A percentile compares a stretch with the other conserved stretches of the same genome.
These are phyloP conservation scores for Melanogaster broomeanus DNA, from an alignment of 768 basidiomycete genomes.

Conservation along the genomic window DNA sequence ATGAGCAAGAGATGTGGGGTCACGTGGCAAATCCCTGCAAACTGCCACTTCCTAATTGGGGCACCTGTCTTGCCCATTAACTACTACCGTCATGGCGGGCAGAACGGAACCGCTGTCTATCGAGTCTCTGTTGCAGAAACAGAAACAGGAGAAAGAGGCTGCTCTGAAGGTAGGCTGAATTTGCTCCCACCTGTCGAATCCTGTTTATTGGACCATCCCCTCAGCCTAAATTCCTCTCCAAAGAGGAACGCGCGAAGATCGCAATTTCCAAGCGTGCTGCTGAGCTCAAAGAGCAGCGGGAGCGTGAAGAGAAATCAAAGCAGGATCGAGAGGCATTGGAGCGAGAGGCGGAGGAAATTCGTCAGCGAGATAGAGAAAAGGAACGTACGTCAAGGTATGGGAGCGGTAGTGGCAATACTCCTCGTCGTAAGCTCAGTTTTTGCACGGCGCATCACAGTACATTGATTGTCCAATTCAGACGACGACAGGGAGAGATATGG, in stretches of 20 bases:
- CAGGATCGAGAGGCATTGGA: conserved; percentile 74
- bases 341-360: conserved; percentile 66
- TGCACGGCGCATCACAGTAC: neutral
- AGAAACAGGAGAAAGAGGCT: conserved; percentile 86
- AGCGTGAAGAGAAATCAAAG: conserved; percentile 59
- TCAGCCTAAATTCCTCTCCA: conserved; percentile 93
- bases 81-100: conserved; percentile 41
- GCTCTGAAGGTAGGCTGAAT: conserved; percentile 72
- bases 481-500: conserved; percentile 50
- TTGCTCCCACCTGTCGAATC: neutral
- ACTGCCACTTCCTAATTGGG: conserved; percentile 13
- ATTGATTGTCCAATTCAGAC: conserved; percentile 36
- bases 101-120: conserved; percentile 81
- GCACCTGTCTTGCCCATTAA: neutral
- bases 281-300: conserved; percentile 76
- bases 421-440: conserved; percentile 29
- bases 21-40: conserved; percentile 15
- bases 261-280: conserved; percentile 86
- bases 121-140: conserved; percentile 82
- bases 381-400: conserved; percentile 42
- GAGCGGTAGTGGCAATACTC: conserved; percentile 30
- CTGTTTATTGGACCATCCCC: conserved; percentile 3
- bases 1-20: conserved; percentile 18
- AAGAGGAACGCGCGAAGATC: conserved; percentile 85
- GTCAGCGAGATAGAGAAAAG: conserved; percentile 49